Evolutionary conservation across 306 rosid genomes (phyloP), one percentile per base, ranked within the genome.

Genomic region (Clitoria ternatea): DNA sequence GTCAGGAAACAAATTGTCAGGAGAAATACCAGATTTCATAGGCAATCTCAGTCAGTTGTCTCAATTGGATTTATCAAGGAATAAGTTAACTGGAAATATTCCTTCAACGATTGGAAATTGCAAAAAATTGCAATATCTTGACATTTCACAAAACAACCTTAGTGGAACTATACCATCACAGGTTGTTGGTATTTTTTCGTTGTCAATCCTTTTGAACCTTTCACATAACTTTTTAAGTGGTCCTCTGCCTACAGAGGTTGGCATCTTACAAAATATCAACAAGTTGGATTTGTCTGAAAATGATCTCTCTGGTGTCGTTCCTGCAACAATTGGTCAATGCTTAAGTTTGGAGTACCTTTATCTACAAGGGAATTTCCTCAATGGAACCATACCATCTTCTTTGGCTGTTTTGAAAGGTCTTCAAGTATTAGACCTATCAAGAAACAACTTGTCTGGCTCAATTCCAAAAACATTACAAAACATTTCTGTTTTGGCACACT

Each of bases 291-390:
- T 76, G 18, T 76, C 73, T 18, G 8, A 70, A 29, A 76, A 77
- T 50, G 10, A 27, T 13, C 24, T 64, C 8, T 64, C 56, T 7
- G 73, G 73, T 40, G 6, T 4, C 3, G 40, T 53, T 14, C 73
- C 79, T 5, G 20, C 1, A 54, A 20, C 79, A 15, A 74, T 74
- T 37, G 56, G 65, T 50, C 5, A 63, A 23, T 74, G 78, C 65
- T 1, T 1, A 17, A 65, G 10, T 6, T 26, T 63, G 37, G 69
- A 72, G 10, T 33, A n/a, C 29, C 70, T 72, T 61, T 0, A 61
- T 23, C 35, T 72, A 1, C n/a, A 72, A 1, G 77, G 52, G 4
- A 72, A 72, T 7, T 61, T 39, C 19, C 15, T 72, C 26, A 2
- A 19, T 23, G 70, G 77, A 72, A n/a, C 1, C 29, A 72, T 72